Conservation (phyloP, 1,284 basidiomycete genomes). For the Sutorius eximius region DNA sequence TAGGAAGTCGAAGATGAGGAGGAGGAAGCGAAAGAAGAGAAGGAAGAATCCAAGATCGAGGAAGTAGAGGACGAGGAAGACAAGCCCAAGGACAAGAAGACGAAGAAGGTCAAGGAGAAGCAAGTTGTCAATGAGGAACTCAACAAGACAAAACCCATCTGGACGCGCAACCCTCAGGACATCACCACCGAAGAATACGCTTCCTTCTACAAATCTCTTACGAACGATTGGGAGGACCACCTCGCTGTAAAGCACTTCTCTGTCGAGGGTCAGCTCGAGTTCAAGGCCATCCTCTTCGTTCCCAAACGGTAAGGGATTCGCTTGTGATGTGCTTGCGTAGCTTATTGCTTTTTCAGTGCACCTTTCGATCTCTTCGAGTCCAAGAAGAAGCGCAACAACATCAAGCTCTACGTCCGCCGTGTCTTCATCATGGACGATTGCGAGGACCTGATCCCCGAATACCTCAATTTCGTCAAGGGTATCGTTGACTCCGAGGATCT, state of each 20-base stretch:
- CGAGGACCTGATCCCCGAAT: conserved; percentile 99
- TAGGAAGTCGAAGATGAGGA: conserved; percentile 88
- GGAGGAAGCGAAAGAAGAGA: conserved; percentile 63
- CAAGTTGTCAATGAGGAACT: conserved; percentile 94
- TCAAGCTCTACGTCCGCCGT: conserved; percentile 99
- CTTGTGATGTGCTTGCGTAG: background rate
- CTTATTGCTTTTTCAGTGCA: conserved; percentile 53
- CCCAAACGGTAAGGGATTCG: conserved; percentile 79
- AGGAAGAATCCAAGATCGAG: conserved; percentile 71
- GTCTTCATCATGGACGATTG: conserved; percentile 99
- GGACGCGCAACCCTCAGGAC: conserved; percentile 96
- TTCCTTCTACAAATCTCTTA: conserved; percentile 99
- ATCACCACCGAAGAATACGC: conserved; percentile 93
- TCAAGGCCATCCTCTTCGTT: conserved; percentile 98
- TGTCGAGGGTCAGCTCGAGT: conserved; percentile 99
- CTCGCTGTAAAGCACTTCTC: conserved; percentile 99
- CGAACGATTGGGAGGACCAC: conserved; percentile 99
- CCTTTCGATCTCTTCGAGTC: conserved; percentile 99
- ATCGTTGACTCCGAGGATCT: conserved; percentile 99
- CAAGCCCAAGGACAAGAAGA: conserved; percentile 93
- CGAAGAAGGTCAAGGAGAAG: conserved; percentile 94
- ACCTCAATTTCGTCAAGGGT: conserved; percentile 99
- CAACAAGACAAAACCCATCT: conserved; percentile 99
- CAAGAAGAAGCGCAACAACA: conserved; percentile 99
- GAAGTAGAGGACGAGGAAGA: conserved; percentile 83